Conservation (phyloP, 2,329 filamentous ascomycete species). For the Penicillium sp. region DNA sequence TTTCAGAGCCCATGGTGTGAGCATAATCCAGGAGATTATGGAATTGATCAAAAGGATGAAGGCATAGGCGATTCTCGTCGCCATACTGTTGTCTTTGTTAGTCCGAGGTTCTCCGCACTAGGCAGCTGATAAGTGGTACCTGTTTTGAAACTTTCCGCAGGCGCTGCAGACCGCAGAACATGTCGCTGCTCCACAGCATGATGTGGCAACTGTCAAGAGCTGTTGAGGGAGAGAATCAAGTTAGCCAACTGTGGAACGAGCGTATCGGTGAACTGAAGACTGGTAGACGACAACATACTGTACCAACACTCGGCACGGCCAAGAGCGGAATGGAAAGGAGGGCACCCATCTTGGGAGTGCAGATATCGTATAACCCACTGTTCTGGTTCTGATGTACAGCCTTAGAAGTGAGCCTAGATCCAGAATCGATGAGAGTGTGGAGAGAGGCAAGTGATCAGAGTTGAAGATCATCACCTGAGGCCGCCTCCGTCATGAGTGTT, state of each 20-base stretch:
- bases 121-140: slow-evolving; percentile 50
- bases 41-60: slow-evolving; percentile 95
- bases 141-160: slow-evolving; percentile 96
- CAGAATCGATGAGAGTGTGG: slow-evolving; percentile 2
- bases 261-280: background rate
- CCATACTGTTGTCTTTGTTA: slow-evolving; percentile 63
- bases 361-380: background rate
- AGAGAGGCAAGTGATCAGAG: slow-evolving; percentile 10
- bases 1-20: slow-evolving; percentile 96
- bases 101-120: slow-evolving; percentile 8
- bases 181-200: slow-evolving; percentile 94
- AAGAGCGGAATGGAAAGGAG: slow-evolving; percentile 85
- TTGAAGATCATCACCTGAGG: slow-evolving; percentile 3
- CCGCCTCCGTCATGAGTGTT: slow-evolving; percentile 1
- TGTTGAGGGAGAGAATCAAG: slow-evolving; percentile 35
- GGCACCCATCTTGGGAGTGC: slow-evolving; percentile 69
- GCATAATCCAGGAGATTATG: slow-evolving; percentile 97
- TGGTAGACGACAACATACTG: slow-evolving; percentile 58
- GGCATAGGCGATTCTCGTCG: slow-evolving; percentile 93
- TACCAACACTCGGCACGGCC: slow-evolving; percentile 79
- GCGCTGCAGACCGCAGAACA: slow-evolving; percentile 94
- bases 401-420: background rate
- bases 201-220: slow-evolving; percentile 75
- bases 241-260: slow-evolving; percentile 10
- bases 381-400: background rate